Conservation (phyloP, 768 basidiomycete genomes). For the Suillus subaureus region DNA sequence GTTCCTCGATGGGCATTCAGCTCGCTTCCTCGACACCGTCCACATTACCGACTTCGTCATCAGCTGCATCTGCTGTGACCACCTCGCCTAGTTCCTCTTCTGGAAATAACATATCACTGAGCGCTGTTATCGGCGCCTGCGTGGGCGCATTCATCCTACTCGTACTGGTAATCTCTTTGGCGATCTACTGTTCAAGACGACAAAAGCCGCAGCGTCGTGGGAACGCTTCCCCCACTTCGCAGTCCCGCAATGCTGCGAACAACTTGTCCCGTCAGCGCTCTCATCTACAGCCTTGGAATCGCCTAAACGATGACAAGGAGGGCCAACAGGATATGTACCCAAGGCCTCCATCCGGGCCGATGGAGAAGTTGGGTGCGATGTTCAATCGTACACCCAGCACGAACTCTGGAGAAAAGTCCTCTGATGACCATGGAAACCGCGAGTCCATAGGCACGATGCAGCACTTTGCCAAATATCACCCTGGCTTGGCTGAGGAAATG, state of each 20-base stretch:
- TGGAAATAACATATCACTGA: conserved; percentile 29
- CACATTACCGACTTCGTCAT: neutral
- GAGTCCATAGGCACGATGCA: conserved; percentile 34
- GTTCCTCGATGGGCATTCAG: conserved; percentile 15
- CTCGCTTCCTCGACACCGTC: conserved; percentile 13
- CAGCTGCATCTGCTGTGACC: conserved; percentile 17
- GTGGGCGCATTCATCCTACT: conserved; percentile 59
- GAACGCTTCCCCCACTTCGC: conserved; percentile 26
- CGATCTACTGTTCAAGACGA: conserved; percentile 56
- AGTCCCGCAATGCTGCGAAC: conserved; percentile 42
- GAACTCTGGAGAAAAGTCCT: conserved; percentile 49
- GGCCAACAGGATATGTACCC: conserved; percentile 48
- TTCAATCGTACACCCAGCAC: conserved; percentile 62
- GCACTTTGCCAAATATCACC: conserved; percentile 62
- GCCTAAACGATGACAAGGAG: conserved; percentile 50
- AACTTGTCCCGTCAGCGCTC: conserved; percentile 48
- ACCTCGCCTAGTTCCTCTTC: conserved; percentile 18
- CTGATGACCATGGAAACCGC: conserved; percentile 37
- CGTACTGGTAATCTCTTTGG: conserved; percentile 48
- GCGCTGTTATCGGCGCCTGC: conserved; percentile 65
- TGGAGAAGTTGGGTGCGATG: conserved; percentile 63
- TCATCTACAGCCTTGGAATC: conserved; percentile 55
- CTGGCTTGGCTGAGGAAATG: conserved; percentile 54
- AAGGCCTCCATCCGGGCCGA: conserved; percentile 42
- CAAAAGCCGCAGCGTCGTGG: conserved; percentile 19